These are phyloP conservation scores for Paulownia fortunei DNA, from an alignment of 257 asterid species.

Conservation along the genomic window DNA sequence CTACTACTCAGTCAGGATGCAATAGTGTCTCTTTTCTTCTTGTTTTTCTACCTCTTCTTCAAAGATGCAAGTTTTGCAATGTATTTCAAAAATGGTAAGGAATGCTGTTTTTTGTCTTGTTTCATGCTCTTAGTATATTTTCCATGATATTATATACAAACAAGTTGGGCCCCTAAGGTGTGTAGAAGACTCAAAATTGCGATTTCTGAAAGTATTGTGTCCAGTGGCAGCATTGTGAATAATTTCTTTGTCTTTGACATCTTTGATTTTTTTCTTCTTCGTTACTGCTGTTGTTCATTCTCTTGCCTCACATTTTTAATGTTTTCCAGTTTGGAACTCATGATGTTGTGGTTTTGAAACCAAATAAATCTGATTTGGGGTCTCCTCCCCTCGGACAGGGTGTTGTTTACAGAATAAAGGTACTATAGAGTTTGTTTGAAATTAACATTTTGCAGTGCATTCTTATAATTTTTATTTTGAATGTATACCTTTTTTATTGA, in stretches of 20 bases:
- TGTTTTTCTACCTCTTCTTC: not conserved
- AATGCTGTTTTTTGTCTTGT: not conserved
- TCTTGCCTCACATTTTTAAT: slow-evolving; percentile 29
- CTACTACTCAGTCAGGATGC: not conserved
- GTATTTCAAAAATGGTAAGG: not conserved
- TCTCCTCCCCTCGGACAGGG: slow-evolving; percentile 97
- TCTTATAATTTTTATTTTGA: not conserved
- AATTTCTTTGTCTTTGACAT: slow-evolving; percentile 14
- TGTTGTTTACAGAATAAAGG: slow-evolving; percentile 93
- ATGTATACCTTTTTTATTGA: slow-evolving; percentile 33
- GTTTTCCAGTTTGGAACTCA: slow-evolving; percentile 84
- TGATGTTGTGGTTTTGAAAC: slow-evolving; percentile 85
- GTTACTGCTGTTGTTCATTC: not conserved
- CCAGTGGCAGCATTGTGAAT: slow-evolving; percentile 25
- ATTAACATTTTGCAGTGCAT: slow-evolving; percentile 17
- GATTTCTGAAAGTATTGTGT: slow-evolving; percentile 17
- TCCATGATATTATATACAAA: not conserved
- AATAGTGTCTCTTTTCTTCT: not conserved
- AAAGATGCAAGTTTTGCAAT: too few species aligned
- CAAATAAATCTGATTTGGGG: slow-evolving; percentile 90
- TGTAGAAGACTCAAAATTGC: slow-evolving; percentile 12
- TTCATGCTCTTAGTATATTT: slow-evolving; percentile 4
- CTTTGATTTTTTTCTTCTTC: not conserved
- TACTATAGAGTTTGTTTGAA: slow-evolving; percentile 29
- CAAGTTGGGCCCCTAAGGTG: not conserved